Evolutionary conservation across 1,139 yeast species (phyloP).

Genomic region (Suhomyces anneliseae): DNA sequence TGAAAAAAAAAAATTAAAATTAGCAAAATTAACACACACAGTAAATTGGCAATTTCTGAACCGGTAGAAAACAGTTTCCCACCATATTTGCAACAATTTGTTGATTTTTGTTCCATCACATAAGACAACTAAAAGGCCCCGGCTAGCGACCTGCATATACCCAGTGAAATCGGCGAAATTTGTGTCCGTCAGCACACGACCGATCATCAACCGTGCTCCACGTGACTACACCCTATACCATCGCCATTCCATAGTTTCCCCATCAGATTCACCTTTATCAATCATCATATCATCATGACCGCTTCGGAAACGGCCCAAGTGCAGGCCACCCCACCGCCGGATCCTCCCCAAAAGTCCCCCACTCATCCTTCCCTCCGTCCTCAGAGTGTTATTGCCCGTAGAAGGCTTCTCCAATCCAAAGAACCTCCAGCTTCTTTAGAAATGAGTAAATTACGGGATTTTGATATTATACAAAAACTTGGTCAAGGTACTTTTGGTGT

Average conservation of each 20-base stretch:
- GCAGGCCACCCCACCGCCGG: neutral
- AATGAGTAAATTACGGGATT: slow-evolving; percentile 36
- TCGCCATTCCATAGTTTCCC: neutral
- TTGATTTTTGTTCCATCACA: too few relatives aligned
- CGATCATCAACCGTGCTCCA: neutral
- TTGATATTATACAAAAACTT: slow-evolving; percentile 37
- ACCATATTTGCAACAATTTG: too few relatives aligned
- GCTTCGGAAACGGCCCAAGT: neutral
- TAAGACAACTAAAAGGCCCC: too few relatives aligned
- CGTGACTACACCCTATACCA: neutral
- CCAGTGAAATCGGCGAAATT: too few relatives aligned
- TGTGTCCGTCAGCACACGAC: neutral
- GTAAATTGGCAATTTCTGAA: too few relatives aligned
- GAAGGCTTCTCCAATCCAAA: slow-evolving; percentile 6
- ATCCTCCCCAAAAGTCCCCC: neutral
- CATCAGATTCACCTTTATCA: too few relatives aligned
- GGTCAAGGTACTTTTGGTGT: slow-evolving; percentile 54
- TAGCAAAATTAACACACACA: too few relatives aligned
- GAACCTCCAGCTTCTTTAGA: slow-evolving; percentile 17
- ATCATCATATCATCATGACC: neutral
- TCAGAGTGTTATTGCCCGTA: slow-evolving; percentile 1
- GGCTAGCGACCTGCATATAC: too few relatives aligned
- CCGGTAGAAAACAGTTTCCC: too few relatives aligned
- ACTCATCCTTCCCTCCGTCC: neutral
- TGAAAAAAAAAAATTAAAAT: too few relatives aligned